Base-by-base conservation (phyloP, 2,329 filamentous ascomycete genomes). In the Dactylonectria estremocensis region DNA sequence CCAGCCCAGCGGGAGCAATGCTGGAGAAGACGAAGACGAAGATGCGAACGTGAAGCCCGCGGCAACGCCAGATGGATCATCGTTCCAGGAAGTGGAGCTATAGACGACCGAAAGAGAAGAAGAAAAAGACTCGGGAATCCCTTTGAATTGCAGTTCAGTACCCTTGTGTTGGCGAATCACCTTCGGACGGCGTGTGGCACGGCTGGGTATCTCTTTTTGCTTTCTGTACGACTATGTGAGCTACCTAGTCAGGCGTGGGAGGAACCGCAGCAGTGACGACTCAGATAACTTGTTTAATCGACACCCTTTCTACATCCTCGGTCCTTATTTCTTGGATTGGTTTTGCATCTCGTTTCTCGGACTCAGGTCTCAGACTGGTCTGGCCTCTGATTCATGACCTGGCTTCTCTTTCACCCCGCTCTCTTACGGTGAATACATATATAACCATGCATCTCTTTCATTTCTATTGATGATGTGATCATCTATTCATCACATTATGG, bases 31-130 rank as follows among this genome's bases (percentile, higher is more conserved):
- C 6, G 73, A 75, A 6, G 77, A 77, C 6, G 80, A 81, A 13
- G 76, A 79, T 3, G 75, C 76, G 46, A 79, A 78, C 16, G 79
- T 80, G 53, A 85, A 84, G 69, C 80, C 83, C 1, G 80, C 82
- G 16, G 80, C 82, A 48, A 87, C 87, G 7, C 85, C 88, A 18
- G 88, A 89, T 69, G 86, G 87, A 1, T 84, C 84, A 5, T 88
- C 88, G n/a, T 91, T 91, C 78, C 89, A 91, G 73, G 88, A 91
- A 72, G 89, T 91, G 53, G 88, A 87, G 67, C 80, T 91, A 73
- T 91, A 82, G 74, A 69, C 33, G 45, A 22, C 37, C 48, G 31
- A 49, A 58, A 63, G 46, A 62, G 64, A 20, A 49, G 24, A 37
- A 49, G 53, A 63, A 46, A 62, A 65, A 20, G 52, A 33, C 53